These are phyloP conservation scores for Aegilops sharonensis DNA, from an alignment of 176 grass and related monocot species.

Conservation along the genomic window DNA sequence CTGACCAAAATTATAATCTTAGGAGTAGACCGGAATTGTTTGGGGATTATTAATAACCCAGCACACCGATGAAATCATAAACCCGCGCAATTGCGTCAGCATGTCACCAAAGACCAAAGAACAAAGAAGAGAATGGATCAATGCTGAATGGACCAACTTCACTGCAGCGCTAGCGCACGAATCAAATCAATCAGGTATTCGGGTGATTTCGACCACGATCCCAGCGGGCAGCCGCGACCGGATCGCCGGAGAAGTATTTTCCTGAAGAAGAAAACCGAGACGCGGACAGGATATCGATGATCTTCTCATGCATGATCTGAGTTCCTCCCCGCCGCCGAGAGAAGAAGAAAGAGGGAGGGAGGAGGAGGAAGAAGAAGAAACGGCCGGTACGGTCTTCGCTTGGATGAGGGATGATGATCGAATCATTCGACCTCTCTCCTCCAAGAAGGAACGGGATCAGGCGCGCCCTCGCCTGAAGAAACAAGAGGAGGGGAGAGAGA, in stretches of 20 bases:
- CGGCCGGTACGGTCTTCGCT: background rate
- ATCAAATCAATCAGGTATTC: no score
- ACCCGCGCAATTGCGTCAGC: background rate
- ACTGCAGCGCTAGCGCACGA: background rate
- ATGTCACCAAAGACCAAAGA: background rate
- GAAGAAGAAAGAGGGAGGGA: no score
- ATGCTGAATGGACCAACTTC: background rate
- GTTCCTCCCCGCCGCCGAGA: no score
- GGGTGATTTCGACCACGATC: background rate
- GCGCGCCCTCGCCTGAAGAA: background rate
- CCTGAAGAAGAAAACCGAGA: background rate
- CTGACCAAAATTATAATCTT: background rate
- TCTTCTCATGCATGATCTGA: background rate
- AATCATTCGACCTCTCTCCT: background rate
- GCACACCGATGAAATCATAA: background rate
- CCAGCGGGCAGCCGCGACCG: background rate
- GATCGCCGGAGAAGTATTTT: background rate
- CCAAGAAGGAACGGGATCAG: background rate
- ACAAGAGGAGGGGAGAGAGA: background rate
- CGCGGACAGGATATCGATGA: background rate
- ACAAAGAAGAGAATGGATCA: background rate
- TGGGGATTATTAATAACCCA: background rate
- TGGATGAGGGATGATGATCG: background rate
- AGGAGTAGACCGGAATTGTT: background rate
- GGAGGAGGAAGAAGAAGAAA: background rate